Evolutionary conservation across 345 rosid genomes (phyloP).

Genomic region (Noccaea caerulescens): DNA sequence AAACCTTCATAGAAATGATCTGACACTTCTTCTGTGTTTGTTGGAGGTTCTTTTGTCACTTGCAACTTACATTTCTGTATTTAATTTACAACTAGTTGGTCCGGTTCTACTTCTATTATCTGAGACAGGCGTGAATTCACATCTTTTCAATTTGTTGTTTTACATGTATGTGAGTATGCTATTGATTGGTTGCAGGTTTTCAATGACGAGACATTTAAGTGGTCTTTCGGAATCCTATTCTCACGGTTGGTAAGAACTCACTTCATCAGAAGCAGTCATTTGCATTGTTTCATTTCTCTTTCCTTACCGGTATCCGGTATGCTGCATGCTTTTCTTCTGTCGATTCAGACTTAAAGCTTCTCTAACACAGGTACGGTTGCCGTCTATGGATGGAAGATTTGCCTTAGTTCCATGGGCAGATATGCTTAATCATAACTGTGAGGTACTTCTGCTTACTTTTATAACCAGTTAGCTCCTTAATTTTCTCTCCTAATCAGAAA

Average conservation of each 20-base stretch:
- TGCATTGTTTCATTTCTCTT: slow-evolving; percentile 10
- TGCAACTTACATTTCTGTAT: slow-evolving; percentile 22
- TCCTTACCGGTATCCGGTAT: neutral
- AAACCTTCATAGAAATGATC: neutral
- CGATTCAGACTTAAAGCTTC: slow-evolving; percentile 15
- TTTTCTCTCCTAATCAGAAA: slow-evolving; percentile 18
- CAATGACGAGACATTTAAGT: slow-evolving; percentile 84
- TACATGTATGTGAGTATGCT: slow-evolving; percentile 28
- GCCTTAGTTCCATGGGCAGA: slow-evolving; percentile 99
- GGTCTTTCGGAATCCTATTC: slow-evolving; percentile 97
- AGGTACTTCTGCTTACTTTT: slow-evolving; percentile 52
- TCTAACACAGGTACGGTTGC: slow-evolving; percentile 73
- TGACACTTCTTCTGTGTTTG: neutral
- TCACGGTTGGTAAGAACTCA: slow-evolving; percentile 82
- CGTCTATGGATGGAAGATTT: slow-evolving; percentile 89
- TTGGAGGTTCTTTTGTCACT: slow-evolving; percentile 4
- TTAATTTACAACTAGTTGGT: neutral
- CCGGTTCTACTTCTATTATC: slow-evolving; percentile 22
- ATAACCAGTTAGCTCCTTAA: slow-evolving; percentile 2
- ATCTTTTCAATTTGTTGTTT: neutral
- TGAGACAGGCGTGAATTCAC: neutral
- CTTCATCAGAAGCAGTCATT: slow-evolving; percentile 17
- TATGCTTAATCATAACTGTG: slow-evolving; percentile 95
- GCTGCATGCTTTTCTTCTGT: slow-evolving; percentile 25
- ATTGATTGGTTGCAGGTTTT: slow-evolving; percentile 60